A percentile compares a stretch with the other conserved stretches of the same genome.
Conservation (phyloP, 2,329 filamentous ascomycete species). For the Penicillium verrucosum region DNA sequence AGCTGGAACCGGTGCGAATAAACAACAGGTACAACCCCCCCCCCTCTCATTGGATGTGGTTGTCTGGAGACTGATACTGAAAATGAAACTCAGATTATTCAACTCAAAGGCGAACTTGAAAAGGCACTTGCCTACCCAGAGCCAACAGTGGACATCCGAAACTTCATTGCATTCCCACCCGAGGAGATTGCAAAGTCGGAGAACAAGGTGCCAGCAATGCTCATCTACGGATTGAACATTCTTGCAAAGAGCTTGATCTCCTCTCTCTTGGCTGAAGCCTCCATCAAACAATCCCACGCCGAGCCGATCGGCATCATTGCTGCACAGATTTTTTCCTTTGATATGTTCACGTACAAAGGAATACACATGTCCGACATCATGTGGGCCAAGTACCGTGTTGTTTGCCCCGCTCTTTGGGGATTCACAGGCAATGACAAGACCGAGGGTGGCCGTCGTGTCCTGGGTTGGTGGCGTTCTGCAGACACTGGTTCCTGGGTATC, state of each 20-base stretch:
- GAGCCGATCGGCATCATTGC: constrained; percentile 77
- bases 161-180: constrained; percentile 51
- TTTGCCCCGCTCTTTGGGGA: constrained; percentile 83
- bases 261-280: constrained; percentile 66
- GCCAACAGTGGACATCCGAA: constrained; percentile 55
- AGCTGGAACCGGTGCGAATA: constrained; percentile 62
- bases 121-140: constrained; percentile 53
- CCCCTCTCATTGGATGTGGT: neutral
- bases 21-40: constrained; percentile 45
- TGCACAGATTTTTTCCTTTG: constrained; percentile 69
- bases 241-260: constrained; percentile 70
- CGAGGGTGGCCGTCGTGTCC: constrained; percentile 59
- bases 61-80: constrained; percentile 7
- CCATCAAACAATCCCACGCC: constrained; percentile 62
- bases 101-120: constrained; percentile 53
- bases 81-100: constrained; percentile 26
- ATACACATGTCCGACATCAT: constrained; percentile 75
- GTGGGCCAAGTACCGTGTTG: constrained; percentile 77
- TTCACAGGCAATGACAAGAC: constrained; percentile 73
- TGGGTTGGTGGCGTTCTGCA: constrained; percentile 69
- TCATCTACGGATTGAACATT: constrained; percentile 73
- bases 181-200: constrained; percentile 36
- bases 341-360: constrained; percentile 65
- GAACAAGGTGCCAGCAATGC: constrained; percentile 59
- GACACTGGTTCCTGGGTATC: constrained; percentile 56